phyloP scores from a whole-genome alignment of 768 basidiomycete genomes.

The Sarcomyxa edulis region DNA sequence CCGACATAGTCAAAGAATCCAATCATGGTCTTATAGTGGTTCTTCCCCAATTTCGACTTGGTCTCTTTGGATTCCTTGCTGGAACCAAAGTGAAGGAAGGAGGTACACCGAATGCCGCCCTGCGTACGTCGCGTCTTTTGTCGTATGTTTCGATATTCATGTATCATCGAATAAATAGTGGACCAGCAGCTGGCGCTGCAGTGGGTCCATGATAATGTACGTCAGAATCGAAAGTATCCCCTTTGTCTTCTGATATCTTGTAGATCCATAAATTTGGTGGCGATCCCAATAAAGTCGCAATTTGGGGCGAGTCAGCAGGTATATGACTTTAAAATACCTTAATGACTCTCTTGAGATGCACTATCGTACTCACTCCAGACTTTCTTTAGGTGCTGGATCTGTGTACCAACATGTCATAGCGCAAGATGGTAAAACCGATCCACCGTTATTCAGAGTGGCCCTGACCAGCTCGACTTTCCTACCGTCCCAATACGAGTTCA shows the following conservation, averaged over 20 bases:
- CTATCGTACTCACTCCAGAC: neutral
- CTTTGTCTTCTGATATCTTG: neutral
- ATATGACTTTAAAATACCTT: neutral
- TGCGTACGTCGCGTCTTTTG: slow-evolving; percentile 28
- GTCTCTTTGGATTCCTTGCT: slow-evolving; percentile 41
- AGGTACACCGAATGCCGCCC: slow-evolving; percentile 42
- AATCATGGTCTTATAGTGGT: slow-evolving; percentile 26
- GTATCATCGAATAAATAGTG: neutral
- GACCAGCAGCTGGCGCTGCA: slow-evolving; percentile 2
- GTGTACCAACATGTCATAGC: slow-evolving; percentile 28
- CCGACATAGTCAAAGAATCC: slow-evolving; percentile 4
- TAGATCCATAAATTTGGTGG: neutral
- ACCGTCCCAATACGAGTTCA: slow-evolving; percentile 23
- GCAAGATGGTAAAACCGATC: slow-evolving; percentile 22
- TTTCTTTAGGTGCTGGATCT: slow-evolving; percentile 27
- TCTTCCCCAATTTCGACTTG: slow-evolving; percentile 37
- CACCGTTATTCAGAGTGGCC: slow-evolving; percentile 19
- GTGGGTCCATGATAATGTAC: slow-evolving; percentile 4
- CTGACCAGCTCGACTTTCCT: slow-evolving; percentile 25
- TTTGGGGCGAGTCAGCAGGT: too few relatives aligned
- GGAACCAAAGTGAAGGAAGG: slow-evolving; percentile 33
- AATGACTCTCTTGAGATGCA: neutral
- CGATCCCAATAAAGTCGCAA: too few relatives aligned
- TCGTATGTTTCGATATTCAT: neutral
- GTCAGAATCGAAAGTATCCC: neutral